Evolutionary conservation across 192 early-diverging fungal genomes (phyloP), one percentile per base, ranked within the genome.

Genomic region (Funneliformis geosporum): DNA sequence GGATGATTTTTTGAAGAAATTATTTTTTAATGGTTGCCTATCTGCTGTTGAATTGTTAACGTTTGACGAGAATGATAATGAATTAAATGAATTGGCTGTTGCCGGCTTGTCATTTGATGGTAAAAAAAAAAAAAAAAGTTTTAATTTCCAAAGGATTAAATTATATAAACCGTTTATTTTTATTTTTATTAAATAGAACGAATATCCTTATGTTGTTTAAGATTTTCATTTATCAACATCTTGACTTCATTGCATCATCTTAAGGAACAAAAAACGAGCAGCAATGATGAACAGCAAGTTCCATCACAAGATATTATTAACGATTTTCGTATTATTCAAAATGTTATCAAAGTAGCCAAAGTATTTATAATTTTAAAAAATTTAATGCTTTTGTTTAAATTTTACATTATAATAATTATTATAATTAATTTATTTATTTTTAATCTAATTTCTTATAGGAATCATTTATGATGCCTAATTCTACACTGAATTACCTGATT

Each of bases 201-300:
- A 43, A 72, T 28, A 47, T 47, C 44, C 11, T 18, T 72, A 46
- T 72, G 70, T 25, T 72, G 70, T 47, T 42, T 47, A 25, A 72
- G 70, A 33, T 72, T 47, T 72, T 72, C 70, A 47, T 72, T 72
- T 3, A 50, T 72, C 11, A 50, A 72, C 50, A 72, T 72, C n/a
- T 50, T 72, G 27, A 5, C 46, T 2, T 42, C 70, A 28, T 28
- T 72, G 5, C 21, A 5, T 16, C n/a, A 6, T 44, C 9, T 72
- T 6, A 72, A 27, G 43, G 43, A 39, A 39, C 33, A 44, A 47
- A 33, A 44, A 47, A n/a, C 4, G 10, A 28, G 4, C 5, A 43
- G 18, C 25, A 46, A 43, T 23, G 21, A 9, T 46, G 59, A 64
- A 70, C 42, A 8, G 10, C 66, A 46, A 8, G 27, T 28, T 46